These are phyloP conservation scores for Diversispora epigaea DNA, from an alignment of 192 early-diverging fungal genomes.

Conservation along the genomic window DNA sequence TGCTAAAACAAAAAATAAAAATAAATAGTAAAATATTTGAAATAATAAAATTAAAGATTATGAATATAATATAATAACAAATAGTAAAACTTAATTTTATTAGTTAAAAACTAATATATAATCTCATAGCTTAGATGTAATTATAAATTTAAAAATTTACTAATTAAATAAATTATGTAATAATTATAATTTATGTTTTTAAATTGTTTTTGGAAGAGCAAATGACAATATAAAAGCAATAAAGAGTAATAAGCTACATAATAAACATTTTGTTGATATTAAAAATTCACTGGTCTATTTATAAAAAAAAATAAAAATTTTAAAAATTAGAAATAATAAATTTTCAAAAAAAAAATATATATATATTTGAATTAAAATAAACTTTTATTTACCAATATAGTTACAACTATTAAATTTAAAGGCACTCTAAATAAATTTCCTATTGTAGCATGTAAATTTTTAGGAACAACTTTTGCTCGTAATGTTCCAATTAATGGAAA, in stretches of 20 bases:
- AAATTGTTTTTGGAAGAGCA: neutral
- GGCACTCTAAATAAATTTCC: slow-evolving; percentile 64
- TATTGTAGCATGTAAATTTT: slow-evolving; percentile 56
- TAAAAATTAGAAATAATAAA: neutral
- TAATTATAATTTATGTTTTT: no score
- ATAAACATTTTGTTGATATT: neutral
- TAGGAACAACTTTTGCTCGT: slow-evolving; percentile 53
- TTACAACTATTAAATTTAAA: slow-evolving; percentile 55
- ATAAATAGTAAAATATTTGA: no score
- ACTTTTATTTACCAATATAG: neutral
- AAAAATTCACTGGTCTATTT: neutral
- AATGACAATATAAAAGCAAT: slow-evolving; percentile 24
- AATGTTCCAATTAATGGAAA: slow-evolving; percentile 55
- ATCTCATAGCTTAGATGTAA: no score
- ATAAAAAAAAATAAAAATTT: neutral
- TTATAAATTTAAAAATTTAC: no score
- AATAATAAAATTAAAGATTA: no score
- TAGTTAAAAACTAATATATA: no score
- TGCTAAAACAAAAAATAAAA: no score
- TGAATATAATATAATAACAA: no score
- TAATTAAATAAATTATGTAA: no score
- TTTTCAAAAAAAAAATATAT: neutral
- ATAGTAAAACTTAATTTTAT: no score
- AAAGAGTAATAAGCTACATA: slow-evolving; percentile 9
- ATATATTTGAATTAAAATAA: neutral